Conservation (phyloP, 1,139 yeast species). For the Saccharomycopsis crataegensis region DNA sequence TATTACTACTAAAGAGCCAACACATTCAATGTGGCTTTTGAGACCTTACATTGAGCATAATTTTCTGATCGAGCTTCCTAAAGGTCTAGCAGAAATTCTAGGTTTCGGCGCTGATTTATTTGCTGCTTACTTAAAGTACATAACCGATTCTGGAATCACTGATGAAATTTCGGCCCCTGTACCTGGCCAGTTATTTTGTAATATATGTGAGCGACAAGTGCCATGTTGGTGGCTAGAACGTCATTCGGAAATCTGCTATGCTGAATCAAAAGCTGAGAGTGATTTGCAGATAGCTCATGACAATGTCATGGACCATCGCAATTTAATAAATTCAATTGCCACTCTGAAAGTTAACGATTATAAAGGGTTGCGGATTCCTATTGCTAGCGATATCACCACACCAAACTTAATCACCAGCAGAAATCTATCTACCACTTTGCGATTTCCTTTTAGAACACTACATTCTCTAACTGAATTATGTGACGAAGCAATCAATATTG, state of each 20-base stretch:
- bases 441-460: slow-evolving; percentile 63
- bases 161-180: slow-evolving; percentile 63
- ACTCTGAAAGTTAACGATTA: slow-evolving; percentile 35
- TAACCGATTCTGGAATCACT: slow-evolving; percentile 54
- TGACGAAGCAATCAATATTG: slow-evolving; percentile 68
- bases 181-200: slow-evolving; percentile 73
- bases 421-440: slow-evolving; percentile 30
- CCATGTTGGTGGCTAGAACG: slow-evolving; percentile 97
- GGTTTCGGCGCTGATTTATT: slow-evolving; percentile 89
- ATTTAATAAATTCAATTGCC: slow-evolving; percentile 26
- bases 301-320: slow-evolving; percentile 62
- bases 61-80: slow-evolving; percentile 49
- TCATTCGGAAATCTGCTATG: slow-evolving; percentile 81
- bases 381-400: slow-evolving; percentile 17
- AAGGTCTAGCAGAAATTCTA: slow-evolving; percentile 55
- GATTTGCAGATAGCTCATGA: slow-evolving; percentile 78
- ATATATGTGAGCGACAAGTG: slow-evolving; percentile 85
- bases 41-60: slow-evolving; percentile 66
- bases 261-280: slow-evolving; percentile 79
- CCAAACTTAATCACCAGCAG: slow-evolving; percentile 20
- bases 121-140: slow-evolving; percentile 58
- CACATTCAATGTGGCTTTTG: slow-evolving; percentile 91
- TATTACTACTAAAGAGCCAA: slow-evolving; percentile 47
- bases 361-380: slow-evolving; percentile 53
- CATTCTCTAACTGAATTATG: slow-evolving; percentile 60